phyloP scores from a whole-genome alignment of 2,329 filamentous ascomycete genomes.

The Botrytis elliptica region DNA sequence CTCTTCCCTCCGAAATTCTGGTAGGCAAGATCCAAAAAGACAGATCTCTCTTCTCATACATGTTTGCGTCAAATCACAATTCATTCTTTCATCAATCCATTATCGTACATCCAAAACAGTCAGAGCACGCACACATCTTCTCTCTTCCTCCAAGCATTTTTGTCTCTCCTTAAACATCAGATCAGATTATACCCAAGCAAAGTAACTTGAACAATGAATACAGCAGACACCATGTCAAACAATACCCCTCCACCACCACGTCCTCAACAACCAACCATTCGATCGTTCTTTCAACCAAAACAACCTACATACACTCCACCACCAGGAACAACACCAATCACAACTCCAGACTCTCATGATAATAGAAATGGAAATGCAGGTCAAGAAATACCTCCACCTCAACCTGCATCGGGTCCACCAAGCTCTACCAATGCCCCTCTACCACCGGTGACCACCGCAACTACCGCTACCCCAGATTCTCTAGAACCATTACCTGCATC shows the following conservation, averaged over 20 bases:
- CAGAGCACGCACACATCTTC: neutral
- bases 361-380: neutral
- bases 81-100: neutral
- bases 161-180: neutral
- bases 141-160: neutral
- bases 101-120: neutral
- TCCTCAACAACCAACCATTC: slow-evolving; percentile 54
- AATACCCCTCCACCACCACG: slow-evolving; percentile 22
- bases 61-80: neutral
- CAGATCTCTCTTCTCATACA: neutral
- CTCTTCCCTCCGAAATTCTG: no score
- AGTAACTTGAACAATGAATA: neutral
- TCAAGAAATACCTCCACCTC: slow-evolving; percentile 23
- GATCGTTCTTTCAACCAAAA: slow-evolving; percentile 59
- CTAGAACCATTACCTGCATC: slow-evolving; percentile 14
- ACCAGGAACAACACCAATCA: slow-evolving; percentile 33
- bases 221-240: slow-evolving; percentile 7
- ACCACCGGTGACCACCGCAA: slow-evolving; percentile 23
- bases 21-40: slow-evolving; percentile 1
- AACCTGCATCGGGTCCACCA: slow-evolving; percentile 28
- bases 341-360: neutral
- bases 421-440: neutral
- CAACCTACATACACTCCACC: slow-evolving; percentile 47
- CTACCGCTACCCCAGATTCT: slow-evolving; percentile 25
- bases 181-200: neutral